These are phyloP conservation scores for Ustilago xerochloae DNA, from an alignment of 1,284 basidiomycete genomes.

Conservation along the genomic window DNA sequence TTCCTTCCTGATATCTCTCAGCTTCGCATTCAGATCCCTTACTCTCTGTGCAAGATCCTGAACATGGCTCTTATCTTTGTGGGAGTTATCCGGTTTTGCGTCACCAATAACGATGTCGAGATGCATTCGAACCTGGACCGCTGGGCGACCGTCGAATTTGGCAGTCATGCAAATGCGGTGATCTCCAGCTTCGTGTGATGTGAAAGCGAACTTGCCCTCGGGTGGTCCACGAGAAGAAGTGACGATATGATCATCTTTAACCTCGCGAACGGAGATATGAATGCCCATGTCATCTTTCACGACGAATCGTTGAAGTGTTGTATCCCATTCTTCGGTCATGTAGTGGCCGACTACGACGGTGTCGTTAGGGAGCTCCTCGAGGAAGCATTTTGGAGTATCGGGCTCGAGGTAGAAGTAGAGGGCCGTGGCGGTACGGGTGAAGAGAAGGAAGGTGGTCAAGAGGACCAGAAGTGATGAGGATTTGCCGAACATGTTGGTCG, in stretches of 20 bases:
- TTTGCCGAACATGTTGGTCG: constrained; percentile 27
- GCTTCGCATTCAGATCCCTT: constrained; percentile 88
- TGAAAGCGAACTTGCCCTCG: constrained; percentile 95
- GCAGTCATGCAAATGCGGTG: constrained; percentile 95
- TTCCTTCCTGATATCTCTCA: constrained; percentile 91
- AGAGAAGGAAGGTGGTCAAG: constrained; percentile 18
- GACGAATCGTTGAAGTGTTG: constrained; percentile 77
- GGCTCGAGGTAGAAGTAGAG: constrained; percentile 71
- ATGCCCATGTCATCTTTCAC: constrained; percentile 85
- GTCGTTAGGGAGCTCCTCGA: constrained; percentile 96
- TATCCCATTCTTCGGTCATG: constrained; percentile 86
- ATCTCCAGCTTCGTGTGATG: constrained; percentile 94
- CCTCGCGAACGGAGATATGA: constrained; percentile 78
- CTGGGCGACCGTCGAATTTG: constrained; percentile 72
- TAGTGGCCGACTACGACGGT: constrained; percentile 88
- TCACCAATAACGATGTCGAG: constrained; percentile 91
- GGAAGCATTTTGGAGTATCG: constrained; percentile 77
- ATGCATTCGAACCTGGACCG: constrained; percentile 90
- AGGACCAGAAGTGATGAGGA: constrained; percentile 3
- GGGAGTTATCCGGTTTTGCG: constrained; percentile 77
- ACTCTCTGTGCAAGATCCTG: constrained; percentile 86
- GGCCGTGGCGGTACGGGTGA: constrained; percentile 18
- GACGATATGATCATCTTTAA: constrained; percentile 57
- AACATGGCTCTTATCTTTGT: constrained; percentile 74
- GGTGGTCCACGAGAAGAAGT: constrained; percentile 88